Base-by-base conservation (phyloP, 2,329 filamentous ascomycete species). In the Fusarium begoniae region DNA sequence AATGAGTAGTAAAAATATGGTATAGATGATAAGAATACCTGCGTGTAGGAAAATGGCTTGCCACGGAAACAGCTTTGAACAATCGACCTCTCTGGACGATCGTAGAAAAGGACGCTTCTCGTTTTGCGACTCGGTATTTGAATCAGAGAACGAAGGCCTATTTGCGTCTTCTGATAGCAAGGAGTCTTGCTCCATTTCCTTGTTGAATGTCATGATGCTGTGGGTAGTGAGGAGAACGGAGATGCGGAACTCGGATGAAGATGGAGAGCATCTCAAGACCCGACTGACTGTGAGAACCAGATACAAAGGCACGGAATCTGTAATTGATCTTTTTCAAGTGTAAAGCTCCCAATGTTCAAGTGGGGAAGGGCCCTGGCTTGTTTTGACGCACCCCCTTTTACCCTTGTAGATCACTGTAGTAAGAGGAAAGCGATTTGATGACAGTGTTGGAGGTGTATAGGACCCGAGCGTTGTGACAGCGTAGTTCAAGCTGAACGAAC, bases 31-130 rank as follows among this genome's bases (percentile, higher is more conserved):
- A 8, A 53, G 2, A 2, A 38, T 22, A 1, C 17, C 0, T 12
- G 32, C 2, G 6, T 53, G 50, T 22, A 38, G 3, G 7, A 53
- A 18, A 37, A 53, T 38, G 5, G 18, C 32, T 37, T 17, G n/a
- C 50, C 50, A 26, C 3, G 13, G 1, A 20, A 53, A 37, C 1
- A 53, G 7, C 0, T 17, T 22, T 8, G 24, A 15, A 12, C 9
- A 12, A 38, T 1, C 5, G 2, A n/a, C n/a, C 13, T 8, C 2
- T 53, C 3, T 22, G 6, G 4, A 0, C 5, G 18, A 0, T 37
- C 2, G n/a, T 2, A 10, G 4, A 12, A 53, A 26, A 15, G 9
- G 2, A 8, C 8, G 8, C 3, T 0, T 24, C 6, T 20, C n/a
- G 2, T 0, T 53, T 24, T 26, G 32, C 2, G n/a, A 53, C 5